Evolutionary conservation across 2,329 filamentous ascomycete species (phyloP).

Genomic region (Cordyceps javanica): DNA sequence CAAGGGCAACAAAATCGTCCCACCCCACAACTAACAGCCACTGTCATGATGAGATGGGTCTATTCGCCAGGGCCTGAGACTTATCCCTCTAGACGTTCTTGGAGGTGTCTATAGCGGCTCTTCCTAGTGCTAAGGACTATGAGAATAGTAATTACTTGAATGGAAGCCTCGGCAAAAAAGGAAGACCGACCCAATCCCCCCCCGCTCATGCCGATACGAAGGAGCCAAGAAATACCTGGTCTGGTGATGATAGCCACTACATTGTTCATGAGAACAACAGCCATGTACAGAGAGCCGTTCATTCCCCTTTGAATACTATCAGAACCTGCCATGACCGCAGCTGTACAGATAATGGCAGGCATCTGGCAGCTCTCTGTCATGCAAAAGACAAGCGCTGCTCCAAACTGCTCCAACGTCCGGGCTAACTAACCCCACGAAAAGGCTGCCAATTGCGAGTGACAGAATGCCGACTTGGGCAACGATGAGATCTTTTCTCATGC

Average conservation of each 20-base stretch:
- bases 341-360: conserved; percentile 6
- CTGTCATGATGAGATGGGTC: too few relatives aligned
- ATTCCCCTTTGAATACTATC: not conserved
- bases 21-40: too few relatives aligned
- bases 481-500: conserved; percentile 9
- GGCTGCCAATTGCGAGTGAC: not conserved
- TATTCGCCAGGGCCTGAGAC: too few relatives aligned
- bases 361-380: conserved; percentile 4
- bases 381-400: conserved; percentile 5
- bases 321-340: conserved; percentile 3
- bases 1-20: too few relatives aligned
- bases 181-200: conserved; percentile 6
- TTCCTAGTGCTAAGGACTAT: conserved; percentile 9
- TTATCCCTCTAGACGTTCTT: not conserved
- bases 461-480: conserved; percentile 5
- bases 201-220: conserved; percentile 7
- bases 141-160: conserved; percentile 3
- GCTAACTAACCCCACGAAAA: conserved; percentile 1
- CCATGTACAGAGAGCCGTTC: not conserved
- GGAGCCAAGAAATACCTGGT: not conserved
- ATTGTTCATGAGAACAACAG: not conserved
- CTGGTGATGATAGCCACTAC: not conserved
- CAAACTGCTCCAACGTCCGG: not conserved
- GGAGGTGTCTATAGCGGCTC: not conserved
- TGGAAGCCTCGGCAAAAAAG: conserved; percentile 3